Evolutionary conservation across 2,329 filamentous ascomycete species (phyloP), one percentile per base, ranked within the genome.

Genomic region (Colletotrichum somersetense): DNA sequence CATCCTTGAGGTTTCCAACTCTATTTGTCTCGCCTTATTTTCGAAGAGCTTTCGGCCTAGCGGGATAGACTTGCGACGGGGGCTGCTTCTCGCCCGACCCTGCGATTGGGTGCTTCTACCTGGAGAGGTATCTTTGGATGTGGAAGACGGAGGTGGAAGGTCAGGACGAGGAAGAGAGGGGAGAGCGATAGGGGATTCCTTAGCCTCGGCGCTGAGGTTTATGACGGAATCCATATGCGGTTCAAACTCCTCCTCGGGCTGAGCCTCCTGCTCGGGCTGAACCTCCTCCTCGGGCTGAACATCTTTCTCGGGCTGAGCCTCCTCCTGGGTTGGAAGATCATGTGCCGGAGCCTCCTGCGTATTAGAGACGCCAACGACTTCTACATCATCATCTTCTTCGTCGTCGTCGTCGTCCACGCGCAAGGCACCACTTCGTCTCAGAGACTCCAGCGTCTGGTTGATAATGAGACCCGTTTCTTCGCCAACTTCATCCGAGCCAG

Each of bases 391-490:
- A 4, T 18, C 55, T 26, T 42, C 67, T 3, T 42, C 40, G 16
- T 69, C 63, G 23, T 63, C 64, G 20, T 61, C 59, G 1, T 72
- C 62, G 57, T 64, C 67, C 52, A 71, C 12, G n/a, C 71, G 74
- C 63, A 73, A 71, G 66, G 46, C 57, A 40, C 76, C 77, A 74
- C 75, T 77, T 74, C 79, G 84, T 50, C 87, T 82, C 46, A 89
- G 75, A 4, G 85, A 85, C 74, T 88, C 86, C 10, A 90, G 77
- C 0, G 87, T 87, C 46, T 84, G 85, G 75, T 87, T 89, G 66
- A 90, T 88, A 59, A 90, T 89, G 52, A 86, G 77, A 66, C 85
- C 89, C 0, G 88, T 89, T 42, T 85, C 85, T 23, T 90, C 87
- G 5, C 88, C 89, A 73, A 89, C 82, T 40, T 88, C 86, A 11